Evolutionary conservation across 2,329 filamentous ascomycete species (phyloP).

Genomic region (Neurospora crassa): DNA sequence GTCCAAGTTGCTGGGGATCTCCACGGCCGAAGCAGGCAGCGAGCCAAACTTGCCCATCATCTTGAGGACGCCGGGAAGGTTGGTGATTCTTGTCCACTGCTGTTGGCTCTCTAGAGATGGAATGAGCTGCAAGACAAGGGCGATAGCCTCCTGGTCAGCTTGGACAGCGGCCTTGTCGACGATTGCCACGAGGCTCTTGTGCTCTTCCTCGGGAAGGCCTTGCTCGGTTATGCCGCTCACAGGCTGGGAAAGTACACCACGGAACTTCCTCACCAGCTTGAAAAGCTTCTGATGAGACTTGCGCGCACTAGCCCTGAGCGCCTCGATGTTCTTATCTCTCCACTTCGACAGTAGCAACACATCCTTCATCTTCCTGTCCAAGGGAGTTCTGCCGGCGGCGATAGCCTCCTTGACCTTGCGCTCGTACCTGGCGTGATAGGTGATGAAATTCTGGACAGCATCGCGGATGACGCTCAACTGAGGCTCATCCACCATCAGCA

Average conservation of each 20-base stretch:
- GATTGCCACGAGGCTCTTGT: neutral
- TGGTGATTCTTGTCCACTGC: conserved; percentile 55
- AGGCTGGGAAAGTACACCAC: conserved; percentile 65
- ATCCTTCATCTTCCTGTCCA: conserved; percentile 92
- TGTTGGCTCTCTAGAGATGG: conserved; percentile 27
- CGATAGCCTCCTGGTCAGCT: conserved; percentile 24
- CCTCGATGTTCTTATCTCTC: conserved; percentile 95
- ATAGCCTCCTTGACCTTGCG: conserved; percentile 55
- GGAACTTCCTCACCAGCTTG: conserved; percentile 83
- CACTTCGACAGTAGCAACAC: conserved; percentile 90
- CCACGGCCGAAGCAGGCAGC: conserved; percentile 40
- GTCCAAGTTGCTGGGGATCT: conserved; percentile 51
- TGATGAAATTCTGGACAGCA: conserved; percentile 67
- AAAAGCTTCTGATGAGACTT: conserved; percentile 89
- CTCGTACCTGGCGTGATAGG: conserved; percentile 65
- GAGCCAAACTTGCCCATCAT: conserved; percentile 61
- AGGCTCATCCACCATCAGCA: conserved; percentile 51
- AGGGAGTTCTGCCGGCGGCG: conserved; percentile 52
- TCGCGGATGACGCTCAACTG: conserved; percentile 47
- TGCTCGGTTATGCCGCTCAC: conserved; percentile 55
- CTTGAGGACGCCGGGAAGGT: conserved; percentile 58
- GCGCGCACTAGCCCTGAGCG: conserved; percentile 78
- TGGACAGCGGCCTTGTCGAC: conserved; percentile 14
- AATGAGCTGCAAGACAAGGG: conserved; percentile 25
- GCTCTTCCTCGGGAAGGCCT: conserved; percentile 45